Conservation (phyloP, 2,329 filamentous ascomycete genomes). For the Paramyrothecium sp. region DNA sequence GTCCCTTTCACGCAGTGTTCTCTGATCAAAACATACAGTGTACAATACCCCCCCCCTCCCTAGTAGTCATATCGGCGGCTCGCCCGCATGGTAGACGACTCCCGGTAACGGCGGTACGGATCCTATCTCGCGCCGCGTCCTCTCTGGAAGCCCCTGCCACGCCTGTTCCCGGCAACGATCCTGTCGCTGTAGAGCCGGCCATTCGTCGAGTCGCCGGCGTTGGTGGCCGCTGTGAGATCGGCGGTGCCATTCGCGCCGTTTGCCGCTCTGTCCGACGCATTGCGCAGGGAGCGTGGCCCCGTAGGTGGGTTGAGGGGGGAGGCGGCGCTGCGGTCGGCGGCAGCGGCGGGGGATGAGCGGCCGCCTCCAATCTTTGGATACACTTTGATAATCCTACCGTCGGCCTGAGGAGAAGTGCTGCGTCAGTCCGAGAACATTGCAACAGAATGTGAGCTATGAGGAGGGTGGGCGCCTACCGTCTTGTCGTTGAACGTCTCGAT, state of each 20-base stretch:
- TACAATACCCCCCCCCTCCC: too few relatives aligned
- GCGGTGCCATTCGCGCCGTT: slow-evolving; percentile 56
- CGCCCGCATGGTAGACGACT: too few relatives aligned
- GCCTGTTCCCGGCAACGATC: slow-evolving; percentile 28
- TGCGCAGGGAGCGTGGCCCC: slow-evolving; percentile 25
- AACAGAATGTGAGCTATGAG: too few relatives aligned
- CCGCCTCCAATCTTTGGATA: slow-evolving; percentile 61
- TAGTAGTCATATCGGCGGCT: too few relatives aligned
- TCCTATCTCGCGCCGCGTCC: slow-evolving; percentile 13
- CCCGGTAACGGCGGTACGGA: too few relatives aligned
- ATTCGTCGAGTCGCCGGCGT: slow-evolving; percentile 18
- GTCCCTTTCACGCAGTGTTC: neutral
- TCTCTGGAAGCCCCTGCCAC: slow-evolving; percentile 23
- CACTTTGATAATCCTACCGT: slow-evolving; percentile 71
- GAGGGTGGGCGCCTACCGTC: slow-evolving; percentile 52
- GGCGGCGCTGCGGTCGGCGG: slow-evolving; percentile 15
- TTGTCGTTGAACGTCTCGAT: slow-evolving; percentile 77
- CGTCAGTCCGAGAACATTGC: neutral
- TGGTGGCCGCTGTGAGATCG: slow-evolving; percentile 39
- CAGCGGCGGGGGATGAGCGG: slow-evolving; percentile 20
- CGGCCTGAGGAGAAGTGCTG: slow-evolving; percentile 50
- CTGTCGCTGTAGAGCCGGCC: slow-evolving; percentile 53
- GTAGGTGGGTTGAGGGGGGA: slow-evolving; percentile 28
- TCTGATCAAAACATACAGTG: too few relatives aligned
- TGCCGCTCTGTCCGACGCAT: slow-evolving; percentile 38